A percentile compares a stretch with the other conserved stretches of the same genome.
These are phyloP conservation scores for Psilocybe cubensis DNA, from an alignment of 768 basidiomycete genomes.

Conservation along the genomic window DNA sequence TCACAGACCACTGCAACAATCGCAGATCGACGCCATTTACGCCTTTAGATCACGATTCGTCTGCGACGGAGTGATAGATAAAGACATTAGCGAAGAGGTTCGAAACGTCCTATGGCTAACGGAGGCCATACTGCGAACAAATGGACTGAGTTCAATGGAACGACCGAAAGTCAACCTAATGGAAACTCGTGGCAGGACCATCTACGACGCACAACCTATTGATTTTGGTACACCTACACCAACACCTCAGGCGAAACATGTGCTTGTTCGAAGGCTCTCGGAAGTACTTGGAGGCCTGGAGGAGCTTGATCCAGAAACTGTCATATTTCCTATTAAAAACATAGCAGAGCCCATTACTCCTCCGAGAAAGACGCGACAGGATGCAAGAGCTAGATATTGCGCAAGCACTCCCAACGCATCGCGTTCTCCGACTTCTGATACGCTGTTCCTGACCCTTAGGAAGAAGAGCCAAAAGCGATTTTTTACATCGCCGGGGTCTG, in stretches of 20 bases:
- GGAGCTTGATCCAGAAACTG: not conserved
- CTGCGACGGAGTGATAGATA: not conserved
- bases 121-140: not conserved
- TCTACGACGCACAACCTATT: constrained; percentile 4
- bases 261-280: not conserved
- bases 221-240: not conserved
- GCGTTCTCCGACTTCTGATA: too few relatives aligned
- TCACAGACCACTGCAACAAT: not conserved
- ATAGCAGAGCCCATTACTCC: not conserved
- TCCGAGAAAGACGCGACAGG: not conserved
- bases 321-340: not conserved
- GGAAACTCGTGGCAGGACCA: constrained; percentile 9
- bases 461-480: too few relatives aligned
- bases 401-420: too few relatives aligned
- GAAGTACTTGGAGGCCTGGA: not conserved
- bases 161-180: constrained; percentile 1
- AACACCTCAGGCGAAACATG: not conserved
- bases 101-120: not conserved
- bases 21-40: not conserved
- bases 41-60: not conserved
- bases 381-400: not conserved
- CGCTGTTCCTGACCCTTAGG: too few relatives aligned
- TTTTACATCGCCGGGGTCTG: too few relatives aligned
- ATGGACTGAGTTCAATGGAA: not conserved
- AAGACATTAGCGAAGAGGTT: not conserved